Evolutionary conservation across 1,139 yeast species (phyloP), one percentile per base, ranked within the genome.

Genomic region (Hyphopichia khmerensis): DNA sequence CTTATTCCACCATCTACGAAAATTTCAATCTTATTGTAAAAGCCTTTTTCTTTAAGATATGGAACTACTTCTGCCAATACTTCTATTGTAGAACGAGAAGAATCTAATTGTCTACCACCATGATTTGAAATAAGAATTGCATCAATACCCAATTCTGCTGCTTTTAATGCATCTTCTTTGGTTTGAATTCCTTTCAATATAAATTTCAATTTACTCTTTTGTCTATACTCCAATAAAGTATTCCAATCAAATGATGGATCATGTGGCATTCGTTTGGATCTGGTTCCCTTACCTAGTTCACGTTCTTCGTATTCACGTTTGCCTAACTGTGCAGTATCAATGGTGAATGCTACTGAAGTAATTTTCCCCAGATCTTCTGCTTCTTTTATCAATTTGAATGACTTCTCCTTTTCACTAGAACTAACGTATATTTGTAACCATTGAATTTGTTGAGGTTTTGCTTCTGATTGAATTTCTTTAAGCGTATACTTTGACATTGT

Each of bases 401-500:
- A 45, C n/a, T 17, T 36, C 13, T 35, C 34, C 15, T 39, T 15
- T 8, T 32, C 36, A 19, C 35, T 13, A 10, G 37, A 27, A 3
- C 14, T 19, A 3, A 73, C 75, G 48, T 74, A 73, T 30, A 74
- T 58, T 50, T 75, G 80, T 42, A 59, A 59, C 59, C 63, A 59
- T 32, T 61, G 59, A n/a, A 56, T 43, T 40, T 62, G 67, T 21
- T 39, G 42, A 2, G 44, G 46, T 37, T 62, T 61, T 2, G 72
- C 69, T 14, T 71, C 79, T 44, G 71, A 77, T 29, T 68, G 67
- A 44, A 80, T 72, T 52, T 80, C 82, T 44, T 77, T 80, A 43
- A 79, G 68, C 2, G 79, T 66, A 51, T 77, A 73, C 16, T 79
- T 66, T 3, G 80, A 75, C 40, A 72, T 55, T 2, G 79, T 74